phyloP scores from a whole-genome alignment of 495 filamentous ascomycete genomes.

The Sordaria brevicollis region DNA sequence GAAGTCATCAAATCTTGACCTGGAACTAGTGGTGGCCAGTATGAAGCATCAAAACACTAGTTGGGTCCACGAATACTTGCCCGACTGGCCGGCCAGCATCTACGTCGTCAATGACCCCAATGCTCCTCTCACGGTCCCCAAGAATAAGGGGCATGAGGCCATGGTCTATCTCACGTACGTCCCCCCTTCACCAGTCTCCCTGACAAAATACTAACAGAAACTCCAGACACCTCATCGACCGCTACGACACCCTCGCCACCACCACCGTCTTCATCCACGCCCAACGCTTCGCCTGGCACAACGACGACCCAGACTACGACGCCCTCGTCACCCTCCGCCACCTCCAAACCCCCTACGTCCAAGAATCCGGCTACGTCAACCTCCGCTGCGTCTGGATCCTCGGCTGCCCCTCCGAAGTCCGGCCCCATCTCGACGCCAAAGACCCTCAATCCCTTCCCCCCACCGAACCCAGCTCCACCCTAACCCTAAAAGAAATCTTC shows the following conservation, averaged over 20 bases:
- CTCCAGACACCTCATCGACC: slow-evolving; percentile 50
- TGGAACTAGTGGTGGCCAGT: slow-evolving; percentile 30
- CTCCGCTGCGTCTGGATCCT: slow-evolving; percentile 54
- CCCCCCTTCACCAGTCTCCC: slow-evolving; percentile 31
- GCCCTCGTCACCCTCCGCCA: slow-evolving; percentile 36
- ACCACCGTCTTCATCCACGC: slow-evolving; percentile 53
- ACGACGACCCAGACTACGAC: slow-evolving; percentile 44
- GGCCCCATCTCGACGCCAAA: slow-evolving; percentile 18
- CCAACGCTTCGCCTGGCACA: slow-evolving; percentile 55
- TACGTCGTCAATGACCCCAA: slow-evolving; percentile 39
- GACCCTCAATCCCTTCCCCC: slow-evolving; percentile 3
- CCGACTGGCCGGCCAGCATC: slow-evolving; percentile 32
- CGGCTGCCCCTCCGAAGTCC: slow-evolving; percentile 53
- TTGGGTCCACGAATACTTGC: slow-evolving; percentile 25
- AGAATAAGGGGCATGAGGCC: slow-evolving; percentile 52
- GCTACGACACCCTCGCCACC: slow-evolving; percentile 50
- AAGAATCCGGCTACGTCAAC: slow-evolving; percentile 50
- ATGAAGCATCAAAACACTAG: slow-evolving; percentile 20
- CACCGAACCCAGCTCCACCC: no score
- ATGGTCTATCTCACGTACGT: slow-evolving; percentile 51
- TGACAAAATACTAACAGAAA: slow-evolving; percentile 24
- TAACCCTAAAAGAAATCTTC: slow-evolving; percentile 20
- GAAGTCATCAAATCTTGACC: neutral
- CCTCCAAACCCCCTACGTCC: slow-evolving; percentile 46
- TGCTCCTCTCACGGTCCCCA: slow-evolving; percentile 31